Conservation (phyloP, 2,329 filamentous ascomycete genomes). For the Canariomyces notabilis region DNA sequence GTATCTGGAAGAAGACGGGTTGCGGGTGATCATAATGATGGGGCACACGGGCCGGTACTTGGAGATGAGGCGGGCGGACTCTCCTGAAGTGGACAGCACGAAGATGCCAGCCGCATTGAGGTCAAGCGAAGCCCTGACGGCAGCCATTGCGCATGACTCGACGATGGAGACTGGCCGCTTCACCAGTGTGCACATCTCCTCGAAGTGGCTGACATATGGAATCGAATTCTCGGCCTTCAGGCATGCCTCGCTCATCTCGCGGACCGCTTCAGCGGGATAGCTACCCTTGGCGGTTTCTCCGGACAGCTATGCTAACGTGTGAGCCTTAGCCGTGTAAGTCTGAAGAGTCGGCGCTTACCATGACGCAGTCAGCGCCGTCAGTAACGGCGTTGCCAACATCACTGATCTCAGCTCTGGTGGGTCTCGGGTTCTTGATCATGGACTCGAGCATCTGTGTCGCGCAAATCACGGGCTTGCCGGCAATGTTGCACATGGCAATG, state of each 20-base stretch:
- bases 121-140: slow-evolving; percentile 91
- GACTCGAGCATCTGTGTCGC: slow-evolving; percentile 99
- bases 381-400: slow-evolving; percentile 98
- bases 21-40: slow-evolving; percentile 98
- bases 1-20: slow-evolving; percentile 76
- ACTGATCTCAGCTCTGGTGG: slow-evolving; percentile 95
- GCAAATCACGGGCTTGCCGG: slow-evolving; percentile 97
- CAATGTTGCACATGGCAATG: slow-evolving; percentile 99
- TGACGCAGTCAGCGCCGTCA: slow-evolving; percentile 97
- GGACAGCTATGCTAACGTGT: slow-evolving; percentile 52
- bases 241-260: slow-evolving; percentile 98
- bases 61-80: slow-evolving; percentile 89
- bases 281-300: slow-evolving; percentile 97
- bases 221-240: slow-evolving; percentile 95
- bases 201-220: slow-evolving; percentile 92
- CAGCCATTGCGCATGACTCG: slow-evolving; percentile 95
- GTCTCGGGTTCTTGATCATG: slow-evolving; percentile 99
- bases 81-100: slow-evolving; percentile 91
- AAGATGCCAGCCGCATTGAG: slow-evolving; percentile 95
- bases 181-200: slow-evolving; percentile 83
- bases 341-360: slow-evolving; percentile 41
- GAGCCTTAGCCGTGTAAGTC: not conserved
- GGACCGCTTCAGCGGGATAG: slow-evolving; percentile 88
- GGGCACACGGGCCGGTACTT: slow-evolving; percentile 99
- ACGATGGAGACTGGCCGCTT: slow-evolving; percentile 79